These are phyloP conservation scores for Cystobasidium slooffiae DNA, from an alignment of 1,284 basidiomycete genomes.

Conservation along the genomic window DNA sequence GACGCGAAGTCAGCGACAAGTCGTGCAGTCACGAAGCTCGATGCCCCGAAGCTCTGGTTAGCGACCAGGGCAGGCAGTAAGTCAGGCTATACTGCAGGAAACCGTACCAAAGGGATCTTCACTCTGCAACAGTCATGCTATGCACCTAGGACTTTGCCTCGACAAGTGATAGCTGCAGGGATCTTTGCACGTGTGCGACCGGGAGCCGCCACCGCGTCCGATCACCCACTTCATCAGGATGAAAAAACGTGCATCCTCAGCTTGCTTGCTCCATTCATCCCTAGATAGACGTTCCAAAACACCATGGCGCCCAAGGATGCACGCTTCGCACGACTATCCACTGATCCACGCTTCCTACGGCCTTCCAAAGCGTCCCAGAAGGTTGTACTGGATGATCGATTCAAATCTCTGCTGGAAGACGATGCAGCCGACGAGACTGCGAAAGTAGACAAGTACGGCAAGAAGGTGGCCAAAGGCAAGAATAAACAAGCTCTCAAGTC, in stretches of 20 bases:
- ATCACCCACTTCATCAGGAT: neutral
- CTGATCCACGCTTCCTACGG: conserved; percentile 89
- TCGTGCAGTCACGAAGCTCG: no score
- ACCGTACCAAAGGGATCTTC: no score
- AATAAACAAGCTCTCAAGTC: conserved; percentile 76
- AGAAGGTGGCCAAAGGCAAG: conserved; percentile 69
- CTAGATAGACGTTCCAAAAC: no score
- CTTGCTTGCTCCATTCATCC: neutral
- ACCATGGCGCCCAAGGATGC: conserved; percentile 63
- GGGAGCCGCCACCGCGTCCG: no score
- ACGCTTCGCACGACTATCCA: conserved; percentile 78
- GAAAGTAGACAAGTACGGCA: conserved; percentile 90
- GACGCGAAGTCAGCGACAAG: no score
- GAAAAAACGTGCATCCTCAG: neutral
- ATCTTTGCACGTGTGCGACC: no score
- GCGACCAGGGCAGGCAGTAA: no score
- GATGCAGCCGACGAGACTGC: conserved; percentile 56
- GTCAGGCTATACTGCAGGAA: no score
- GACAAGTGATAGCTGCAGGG: no score
- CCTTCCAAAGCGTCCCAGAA: conserved; percentile 80
- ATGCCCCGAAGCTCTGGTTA: no score
- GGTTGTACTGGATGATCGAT: conserved; percentile 90
- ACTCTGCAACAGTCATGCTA: no score
- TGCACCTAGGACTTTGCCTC: no score
- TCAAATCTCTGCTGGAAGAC: conserved; percentile 72